Conservation (phyloP, 2,329 filamentous ascomycete species). For the Aspergillus melleus region DNA sequence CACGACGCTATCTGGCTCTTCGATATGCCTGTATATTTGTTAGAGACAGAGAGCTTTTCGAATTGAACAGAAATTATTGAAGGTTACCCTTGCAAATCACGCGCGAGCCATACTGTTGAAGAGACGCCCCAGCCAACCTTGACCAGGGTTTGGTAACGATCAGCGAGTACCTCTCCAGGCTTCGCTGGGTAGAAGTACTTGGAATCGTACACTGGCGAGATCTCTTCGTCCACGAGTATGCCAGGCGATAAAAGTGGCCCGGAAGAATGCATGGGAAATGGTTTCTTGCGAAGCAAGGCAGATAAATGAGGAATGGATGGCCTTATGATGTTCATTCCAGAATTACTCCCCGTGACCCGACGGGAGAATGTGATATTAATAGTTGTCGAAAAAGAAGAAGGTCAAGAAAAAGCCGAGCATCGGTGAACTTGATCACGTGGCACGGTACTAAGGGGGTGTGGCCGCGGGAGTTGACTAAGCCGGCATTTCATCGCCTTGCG, state of each 20-base stretch:
- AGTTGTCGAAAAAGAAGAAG: too few relatives aligned
- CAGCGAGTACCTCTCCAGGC: constrained; percentile 29
- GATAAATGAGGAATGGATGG: constrained; percentile 19
- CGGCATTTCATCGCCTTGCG: too few relatives aligned
- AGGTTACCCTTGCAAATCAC: constrained; percentile 27
- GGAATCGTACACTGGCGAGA: constrained; percentile 28
- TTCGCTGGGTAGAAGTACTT: constrained; percentile 32
- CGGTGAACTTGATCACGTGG: too few relatives aligned
- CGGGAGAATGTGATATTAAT: too few relatives aligned
- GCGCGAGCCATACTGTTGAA: constrained; percentile 34
- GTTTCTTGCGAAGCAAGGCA: constrained; percentile 27
- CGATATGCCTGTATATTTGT: constrained; percentile 23
- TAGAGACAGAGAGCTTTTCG: too few relatives aligned
- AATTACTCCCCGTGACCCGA: neutral
- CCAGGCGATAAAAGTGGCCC: constrained; percentile 23
- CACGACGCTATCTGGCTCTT: constrained; percentile 28
- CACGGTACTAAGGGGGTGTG: too few relatives aligned
- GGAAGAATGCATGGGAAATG: constrained; percentile 24
- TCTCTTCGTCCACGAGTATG: constrained; percentile 31
- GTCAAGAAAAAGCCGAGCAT: too few relatives aligned
- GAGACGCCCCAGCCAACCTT: constrained; percentile 33
- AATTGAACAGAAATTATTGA: too few relatives aligned
- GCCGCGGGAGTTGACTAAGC: too few relatives aligned
- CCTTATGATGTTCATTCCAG: constrained; percentile 25
- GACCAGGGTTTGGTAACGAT: constrained; percentile 29